Conservation (phyloP, 169 alveolate genomes). For the Besnoitia besnoiti region DNA sequence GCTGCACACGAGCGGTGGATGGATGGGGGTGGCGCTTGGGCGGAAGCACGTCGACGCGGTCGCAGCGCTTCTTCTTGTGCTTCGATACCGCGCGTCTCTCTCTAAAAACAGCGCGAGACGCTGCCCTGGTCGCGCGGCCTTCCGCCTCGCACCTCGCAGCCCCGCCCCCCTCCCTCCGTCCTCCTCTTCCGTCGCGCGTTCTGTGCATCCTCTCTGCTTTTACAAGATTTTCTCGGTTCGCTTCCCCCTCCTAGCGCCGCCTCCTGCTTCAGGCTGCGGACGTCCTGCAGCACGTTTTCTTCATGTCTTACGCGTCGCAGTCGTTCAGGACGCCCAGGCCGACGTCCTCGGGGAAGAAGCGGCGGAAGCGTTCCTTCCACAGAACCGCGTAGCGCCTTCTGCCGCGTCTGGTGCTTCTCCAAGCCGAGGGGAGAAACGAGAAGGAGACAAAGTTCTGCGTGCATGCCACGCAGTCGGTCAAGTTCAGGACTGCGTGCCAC, state of each 20-base stretch:
- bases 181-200: not conserved
- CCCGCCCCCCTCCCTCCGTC: not conserved
- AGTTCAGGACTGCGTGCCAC: conserved; percentile 92
- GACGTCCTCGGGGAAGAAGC: conserved; percentile 38
- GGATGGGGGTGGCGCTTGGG: too few relatives aligned
- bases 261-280: not conserved
- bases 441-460: conserved; percentile 72
- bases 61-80: too few relatives aligned
- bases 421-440: conserved; percentile 52
- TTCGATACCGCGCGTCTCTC: too few relatives aligned
- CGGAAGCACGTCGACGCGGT: too few relatives aligned
- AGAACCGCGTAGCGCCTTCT: conserved; percentile 36
- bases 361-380: conserved; percentile 44
- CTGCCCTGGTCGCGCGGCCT: too few relatives aligned
- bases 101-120: too few relatives aligned
- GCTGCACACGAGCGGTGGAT: too few relatives aligned
- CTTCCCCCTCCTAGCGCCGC: not conserved
- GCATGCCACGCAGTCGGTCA: conserved; percentile 82
- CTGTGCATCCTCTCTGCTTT: not conserved
- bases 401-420: conserved; percentile 56
- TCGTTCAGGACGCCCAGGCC: conserved; percentile 4
- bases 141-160: too few relatives aligned
- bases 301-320: conserved; percentile 21
- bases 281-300: not conserved
- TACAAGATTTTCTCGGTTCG: not conserved